Evolutionary conservation across 352 stramenopile species (phyloP).

Genomic region (Halophytophthora polymorphica): DNA sequence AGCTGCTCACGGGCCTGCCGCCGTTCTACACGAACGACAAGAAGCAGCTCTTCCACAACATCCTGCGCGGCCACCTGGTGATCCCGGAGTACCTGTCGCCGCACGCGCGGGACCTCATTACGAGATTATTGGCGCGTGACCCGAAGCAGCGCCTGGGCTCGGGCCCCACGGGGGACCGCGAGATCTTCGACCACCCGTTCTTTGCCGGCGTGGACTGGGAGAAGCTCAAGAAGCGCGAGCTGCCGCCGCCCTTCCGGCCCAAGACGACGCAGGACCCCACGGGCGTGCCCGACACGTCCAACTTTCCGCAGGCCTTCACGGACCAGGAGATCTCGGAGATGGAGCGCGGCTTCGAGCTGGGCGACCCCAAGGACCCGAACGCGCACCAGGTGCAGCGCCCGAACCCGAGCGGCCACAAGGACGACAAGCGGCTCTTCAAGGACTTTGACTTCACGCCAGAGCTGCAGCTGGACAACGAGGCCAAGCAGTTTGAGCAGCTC

Average conservation of each 20-base stretch:
- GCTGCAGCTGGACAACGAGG: conserved; percentile 74
- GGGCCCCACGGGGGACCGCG: conserved; percentile 64
- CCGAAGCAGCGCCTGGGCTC: conserved; percentile 79
- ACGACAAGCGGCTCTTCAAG: conserved; percentile 79
- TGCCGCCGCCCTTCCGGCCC: conserved; percentile 80
- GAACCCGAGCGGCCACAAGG: conserved; percentile 48
- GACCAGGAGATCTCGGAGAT: conserved; percentile 87
- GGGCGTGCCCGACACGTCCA: conserved; percentile 76
- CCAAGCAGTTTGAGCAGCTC: conserved; percentile 85
- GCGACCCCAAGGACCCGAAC: conserved; percentile 50
- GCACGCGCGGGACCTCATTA: conserved; percentile 75
- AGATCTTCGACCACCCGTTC: conserved; percentile 86
- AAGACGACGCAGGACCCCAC: conserved; percentile 75
- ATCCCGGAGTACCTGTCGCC: conserved; percentile 78
- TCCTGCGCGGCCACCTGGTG: conserved; percentile 74
- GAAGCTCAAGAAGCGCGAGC: conserved; percentile 70
- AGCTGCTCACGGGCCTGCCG: conserved; percentile 79
- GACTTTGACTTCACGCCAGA: conserved; percentile 87
- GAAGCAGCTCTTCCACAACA: conserved; percentile 90
- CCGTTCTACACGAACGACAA: conserved; percentile 89
- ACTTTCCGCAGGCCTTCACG: conserved; percentile 85
- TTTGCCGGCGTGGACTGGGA: conserved; percentile 86
- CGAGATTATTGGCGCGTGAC: conserved; percentile 75
- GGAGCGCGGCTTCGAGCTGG: conserved; percentile 64
- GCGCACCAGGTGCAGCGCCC: conserved; percentile 62